These are phyloP conservation scores for Dictyostelium citrinum DNA, from an alignment of 78 protist species.

Conservation along the genomic window DNA sequence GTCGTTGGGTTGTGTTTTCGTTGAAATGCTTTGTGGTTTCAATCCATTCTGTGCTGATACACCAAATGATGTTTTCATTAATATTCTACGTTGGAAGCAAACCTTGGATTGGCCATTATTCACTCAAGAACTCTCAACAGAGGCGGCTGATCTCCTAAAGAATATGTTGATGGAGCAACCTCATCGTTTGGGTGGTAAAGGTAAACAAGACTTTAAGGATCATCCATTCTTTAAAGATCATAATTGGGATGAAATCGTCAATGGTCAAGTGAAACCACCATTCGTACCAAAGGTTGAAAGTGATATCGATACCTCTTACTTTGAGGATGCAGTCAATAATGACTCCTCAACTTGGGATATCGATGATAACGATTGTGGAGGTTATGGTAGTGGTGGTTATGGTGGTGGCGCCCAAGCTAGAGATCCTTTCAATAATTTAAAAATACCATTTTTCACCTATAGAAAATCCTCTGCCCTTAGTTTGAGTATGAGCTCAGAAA, in stretches of 20 bases:
- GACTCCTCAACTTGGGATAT: constrained; percentile 50
- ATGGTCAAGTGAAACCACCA: constrained; percentile 34
- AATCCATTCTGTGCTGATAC: constrained; percentile 92
- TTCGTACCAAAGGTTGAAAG: constrained; percentile 76
- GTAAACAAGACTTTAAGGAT: constrained; percentile 82
- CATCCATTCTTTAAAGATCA: constrained; percentile 91
- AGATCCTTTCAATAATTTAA: constrained; percentile 46
- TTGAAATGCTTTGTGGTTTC: constrained; percentile 85
- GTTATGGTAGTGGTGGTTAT: not conserved
- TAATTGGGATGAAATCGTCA: not conserved
- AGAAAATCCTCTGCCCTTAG: constrained; percentile 53
- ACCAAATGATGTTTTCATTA: constrained; percentile 80
- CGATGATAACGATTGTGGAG: not conserved
- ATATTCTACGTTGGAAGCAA: constrained; percentile 72
- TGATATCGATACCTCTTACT: constrained; percentile 81
- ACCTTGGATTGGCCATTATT: constrained; percentile 57
- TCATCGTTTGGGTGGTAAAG: constrained; percentile 48
- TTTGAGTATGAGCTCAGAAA: not conserved
- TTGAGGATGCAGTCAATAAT: constrained; percentile 71
- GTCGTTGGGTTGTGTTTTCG: constrained; percentile 86
- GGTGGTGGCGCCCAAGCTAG: not conserved
- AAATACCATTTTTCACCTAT: constrained; percentile 68
- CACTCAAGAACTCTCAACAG: constrained; percentile 43
- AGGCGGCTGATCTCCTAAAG: constrained; percentile 82
- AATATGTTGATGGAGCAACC: constrained; percentile 73